Evolutionary conservation across 139 green algal species (phyloP).

Genomic region (Coelastrella sp.): DNA sequence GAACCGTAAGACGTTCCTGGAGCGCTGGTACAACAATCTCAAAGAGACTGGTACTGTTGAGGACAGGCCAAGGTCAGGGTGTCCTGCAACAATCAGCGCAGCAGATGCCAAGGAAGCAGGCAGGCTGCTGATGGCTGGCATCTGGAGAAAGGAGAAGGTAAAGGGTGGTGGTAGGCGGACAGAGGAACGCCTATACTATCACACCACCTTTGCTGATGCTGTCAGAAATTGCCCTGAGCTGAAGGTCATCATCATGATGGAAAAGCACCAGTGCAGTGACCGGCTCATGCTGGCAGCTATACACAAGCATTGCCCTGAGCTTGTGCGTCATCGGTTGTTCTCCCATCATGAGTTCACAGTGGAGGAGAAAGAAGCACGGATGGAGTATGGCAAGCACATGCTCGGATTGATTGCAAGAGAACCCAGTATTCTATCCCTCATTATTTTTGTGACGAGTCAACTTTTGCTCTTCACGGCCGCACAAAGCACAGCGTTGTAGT

Average conservation of each 20-base stretch:
- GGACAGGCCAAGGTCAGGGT: neutral
- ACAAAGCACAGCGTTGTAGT: neutral
- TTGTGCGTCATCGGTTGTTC: neutral
- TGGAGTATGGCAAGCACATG: neutral
- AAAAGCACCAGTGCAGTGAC: neutral
- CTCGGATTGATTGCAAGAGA: neutral
- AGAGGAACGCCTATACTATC: neutral
- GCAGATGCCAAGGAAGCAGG: neutral
- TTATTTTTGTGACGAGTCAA: conserved; percentile 19
- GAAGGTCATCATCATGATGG: neutral
- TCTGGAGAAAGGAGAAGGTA: neutral
- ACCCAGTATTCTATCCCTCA: neutral
- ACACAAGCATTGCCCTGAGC: neutral
- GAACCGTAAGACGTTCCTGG: neutral
- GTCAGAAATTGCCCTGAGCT: neutral
- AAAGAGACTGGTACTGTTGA: neutral
- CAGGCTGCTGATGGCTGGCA: neutral
- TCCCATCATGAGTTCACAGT: neutral
- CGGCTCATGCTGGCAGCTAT: neutral
- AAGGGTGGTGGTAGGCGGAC: neutral
- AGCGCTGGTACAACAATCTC: neutral
- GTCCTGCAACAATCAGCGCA: neutral
- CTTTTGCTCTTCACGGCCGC: neutral
- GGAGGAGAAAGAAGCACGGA: neutral
- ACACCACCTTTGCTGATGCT: neutral